Evolutionary conservation across 768 basidiomycete species (phyloP).

Genomic region (Mycena leptocephala): DNA sequence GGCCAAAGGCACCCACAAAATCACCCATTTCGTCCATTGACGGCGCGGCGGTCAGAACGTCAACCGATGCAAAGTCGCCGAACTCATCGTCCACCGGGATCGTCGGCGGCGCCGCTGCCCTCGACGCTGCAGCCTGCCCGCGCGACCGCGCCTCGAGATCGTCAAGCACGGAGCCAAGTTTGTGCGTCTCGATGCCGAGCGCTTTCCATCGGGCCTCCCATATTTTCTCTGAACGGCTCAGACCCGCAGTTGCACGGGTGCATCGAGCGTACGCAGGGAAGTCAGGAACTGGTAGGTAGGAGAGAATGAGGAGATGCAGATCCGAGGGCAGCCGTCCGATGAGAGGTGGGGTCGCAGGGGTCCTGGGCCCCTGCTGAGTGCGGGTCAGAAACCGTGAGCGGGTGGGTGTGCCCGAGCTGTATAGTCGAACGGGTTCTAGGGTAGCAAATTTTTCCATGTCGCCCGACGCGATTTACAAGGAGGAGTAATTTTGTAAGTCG

Average conservation of each 20-base stretch:
- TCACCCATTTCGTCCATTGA: constrained; percentile 64
- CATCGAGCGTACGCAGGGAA: constrained; percentile 82
- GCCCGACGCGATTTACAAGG: neutral
- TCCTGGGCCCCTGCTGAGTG: constrained; percentile 38
- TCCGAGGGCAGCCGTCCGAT: constrained; percentile 88
- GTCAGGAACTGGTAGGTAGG: constrained; percentile 85
- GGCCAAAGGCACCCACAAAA: constrained; percentile 58
- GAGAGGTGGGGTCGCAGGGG: constrained; percentile 49
- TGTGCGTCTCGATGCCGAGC: constrained; percentile 66
- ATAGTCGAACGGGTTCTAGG: constrained; percentile 81
- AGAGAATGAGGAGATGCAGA: constrained; percentile 82
- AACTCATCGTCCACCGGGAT: constrained; percentile 88
- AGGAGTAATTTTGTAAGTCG: neutral
- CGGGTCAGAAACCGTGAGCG: constrained; percentile 49
- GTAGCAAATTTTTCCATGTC: constrained; percentile 91
- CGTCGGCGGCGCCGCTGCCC: constrained; percentile 71
- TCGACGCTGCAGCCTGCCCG: constrained; percentile 54
- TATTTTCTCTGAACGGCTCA: constrained; percentile 80
- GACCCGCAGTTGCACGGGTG: constrained; percentile 73
- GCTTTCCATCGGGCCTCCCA: constrained; percentile 86
- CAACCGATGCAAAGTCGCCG: constrained; percentile 84
- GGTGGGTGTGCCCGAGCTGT: constrained; percentile 52
- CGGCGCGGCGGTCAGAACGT: constrained; percentile 46
- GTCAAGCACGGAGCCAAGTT: constrained; percentile 68
- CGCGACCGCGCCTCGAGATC: constrained; percentile 68